Percentiles rank a stretch among this genome's conserved stretches.
These are phyloP conservation scores for Talaromyces nanjingensis DNA, from an alignment of 495 filamentous ascomycete species.

Conservation along the genomic window DNA sequence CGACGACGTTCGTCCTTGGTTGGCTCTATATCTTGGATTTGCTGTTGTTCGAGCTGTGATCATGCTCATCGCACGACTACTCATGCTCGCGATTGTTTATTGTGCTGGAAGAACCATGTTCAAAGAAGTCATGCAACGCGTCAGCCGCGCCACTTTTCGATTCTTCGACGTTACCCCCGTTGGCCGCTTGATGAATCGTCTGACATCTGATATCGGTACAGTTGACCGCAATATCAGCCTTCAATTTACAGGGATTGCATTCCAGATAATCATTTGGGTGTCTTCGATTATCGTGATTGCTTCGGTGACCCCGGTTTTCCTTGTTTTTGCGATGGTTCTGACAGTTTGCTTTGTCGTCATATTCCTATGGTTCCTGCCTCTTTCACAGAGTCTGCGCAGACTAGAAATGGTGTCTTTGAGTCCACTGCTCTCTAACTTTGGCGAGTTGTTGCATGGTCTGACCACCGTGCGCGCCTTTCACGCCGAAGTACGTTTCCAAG, in stretches of 20 bases:
- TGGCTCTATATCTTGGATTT: constrained; percentile 57
- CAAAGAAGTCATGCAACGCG: constrained; percentile 55
- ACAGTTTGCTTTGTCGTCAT: constrained; percentile 56
- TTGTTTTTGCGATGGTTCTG: constrained; percentile 60
- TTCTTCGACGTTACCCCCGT: constrained; percentile 84
- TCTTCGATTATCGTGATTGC: constrained; percentile 68
- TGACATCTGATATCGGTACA: constrained; percentile 79
- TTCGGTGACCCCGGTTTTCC: constrained; percentile 63
- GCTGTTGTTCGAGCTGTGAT: constrained; percentile 49
- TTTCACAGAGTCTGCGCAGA: constrained; percentile 72
- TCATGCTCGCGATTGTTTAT: constrained; percentile 67
- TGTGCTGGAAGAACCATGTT: constrained; percentile 68
- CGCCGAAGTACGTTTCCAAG: constrained; percentile 67
- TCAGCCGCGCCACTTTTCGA: constrained; percentile 73
- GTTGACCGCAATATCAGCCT: constrained; percentile 71
- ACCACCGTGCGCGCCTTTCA: constrained; percentile 72
- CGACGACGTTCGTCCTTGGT: constrained; percentile 66
- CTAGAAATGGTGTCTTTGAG: constrained; percentile 80
- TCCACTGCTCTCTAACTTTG: constrained; percentile 80
- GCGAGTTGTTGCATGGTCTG: constrained; percentile 68
- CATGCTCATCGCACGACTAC: constrained; percentile 44
- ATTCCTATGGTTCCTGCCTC: constrained; percentile 68
- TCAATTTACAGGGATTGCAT: constrained; percentile 60
- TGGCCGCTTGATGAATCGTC: constrained; percentile 77
- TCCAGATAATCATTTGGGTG: constrained; percentile 59